phyloP scores from a whole-genome alignment of 2,329 filamentous ascomycete species.

The Curvularia lunata region DNA sequence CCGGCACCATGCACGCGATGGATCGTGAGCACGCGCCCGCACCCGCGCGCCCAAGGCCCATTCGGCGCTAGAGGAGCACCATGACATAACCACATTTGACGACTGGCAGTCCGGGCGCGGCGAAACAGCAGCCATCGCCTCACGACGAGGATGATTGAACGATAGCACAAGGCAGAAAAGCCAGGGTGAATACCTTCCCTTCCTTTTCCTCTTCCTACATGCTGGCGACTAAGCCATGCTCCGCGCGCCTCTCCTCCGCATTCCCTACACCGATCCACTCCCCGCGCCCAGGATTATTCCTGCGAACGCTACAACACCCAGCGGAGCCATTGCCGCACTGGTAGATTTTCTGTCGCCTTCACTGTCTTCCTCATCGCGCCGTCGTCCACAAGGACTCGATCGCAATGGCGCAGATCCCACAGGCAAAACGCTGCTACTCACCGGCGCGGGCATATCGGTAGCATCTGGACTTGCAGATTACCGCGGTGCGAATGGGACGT shows the following conservation, averaged over 20 bases:
- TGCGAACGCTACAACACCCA: slow-evolving; percentile 68
- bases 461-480: slow-evolving; percentile 94
- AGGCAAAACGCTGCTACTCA: slow-evolving; percentile 68
- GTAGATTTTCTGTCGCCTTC: slow-evolving; percentile 71
- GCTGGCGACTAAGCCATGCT: slow-evolving; percentile 56
- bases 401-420: not conserved
- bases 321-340: slow-evolving; percentile 79
- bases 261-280: slow-evolving; percentile 87
- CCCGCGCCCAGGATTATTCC: slow-evolving; percentile 78
- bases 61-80: slow-evolving; percentile 13
- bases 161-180: not conserved
- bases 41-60: not conserved
- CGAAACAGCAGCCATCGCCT: not conserved
- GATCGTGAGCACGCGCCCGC: not conserved
- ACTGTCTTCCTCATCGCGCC: not conserved
- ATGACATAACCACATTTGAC: slow-evolving; percentile 22
- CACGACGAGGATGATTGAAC: slow-evolving; percentile 20
- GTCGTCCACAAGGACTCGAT: not conserved
- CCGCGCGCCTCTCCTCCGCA: slow-evolving; percentile 68
- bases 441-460: slow-evolving; percentile 91
- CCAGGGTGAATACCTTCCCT: not conserved
- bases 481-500: slow-evolving; percentile 86
- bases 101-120: not conserved
- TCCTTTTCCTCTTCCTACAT: not conserved
- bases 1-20: not conserved